A percentile compares a stretch with the other conserved stretches of the same genome.
Evolutionary conservation across 371 early-diverging fungal species (phyloP).

Genomic region (Mortierella sp.): DNA sequence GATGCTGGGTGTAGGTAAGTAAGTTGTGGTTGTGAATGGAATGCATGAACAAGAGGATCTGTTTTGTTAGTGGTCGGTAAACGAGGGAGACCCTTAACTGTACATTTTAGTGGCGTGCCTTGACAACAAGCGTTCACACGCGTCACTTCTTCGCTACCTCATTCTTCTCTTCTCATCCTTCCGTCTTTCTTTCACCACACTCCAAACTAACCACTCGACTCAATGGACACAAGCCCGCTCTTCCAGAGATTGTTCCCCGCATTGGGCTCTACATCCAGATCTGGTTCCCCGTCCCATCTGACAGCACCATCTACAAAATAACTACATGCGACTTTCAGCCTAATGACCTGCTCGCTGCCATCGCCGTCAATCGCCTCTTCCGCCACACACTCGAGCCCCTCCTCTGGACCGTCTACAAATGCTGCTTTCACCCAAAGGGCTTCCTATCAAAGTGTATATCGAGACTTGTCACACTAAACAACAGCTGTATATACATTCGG

Average conservation of each 20-base stretch:
- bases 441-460: neutral
- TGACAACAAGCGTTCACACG: no score
- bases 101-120: neutral
- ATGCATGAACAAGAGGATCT: neutral
- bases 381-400: conserved; percentile 1
- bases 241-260: conserved; percentile 17
- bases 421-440: neutral
- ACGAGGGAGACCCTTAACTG: neutral
- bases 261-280: conserved; percentile 20
- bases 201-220: no score
- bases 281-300: neutral
- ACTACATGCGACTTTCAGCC: neutral
- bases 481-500: neutral
- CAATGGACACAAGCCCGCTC: conserved; percentile 3
- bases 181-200: neutral
- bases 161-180: neutral
- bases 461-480: neutral
- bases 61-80: neutral
- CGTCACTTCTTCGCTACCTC: no score
- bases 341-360: neutral
- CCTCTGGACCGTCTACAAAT: conserved; percentile 15
- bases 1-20: neutral
- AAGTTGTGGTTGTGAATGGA: neutral
- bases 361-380: conserved; percentile 14
- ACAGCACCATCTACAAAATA: neutral